Evolutionary conservation across 148 eudicot genomes (phyloP), one percentile per base, ranked within the genome.

Genomic region (Suaeda aralocaspica): DNA sequence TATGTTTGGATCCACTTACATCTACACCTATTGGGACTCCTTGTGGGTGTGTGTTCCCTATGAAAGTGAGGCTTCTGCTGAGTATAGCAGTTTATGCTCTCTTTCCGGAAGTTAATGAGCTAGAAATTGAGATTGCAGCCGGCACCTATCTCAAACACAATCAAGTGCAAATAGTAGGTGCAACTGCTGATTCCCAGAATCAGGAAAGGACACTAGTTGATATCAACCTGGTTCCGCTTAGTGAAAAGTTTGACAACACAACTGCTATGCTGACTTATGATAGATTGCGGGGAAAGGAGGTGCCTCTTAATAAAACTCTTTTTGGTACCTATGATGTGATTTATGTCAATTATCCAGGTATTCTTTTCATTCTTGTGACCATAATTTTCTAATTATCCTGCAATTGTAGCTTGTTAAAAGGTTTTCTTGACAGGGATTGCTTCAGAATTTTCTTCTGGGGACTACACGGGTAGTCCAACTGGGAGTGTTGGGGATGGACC

Each of bases 21-120:
- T 36, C 89, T 34, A 79, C 83, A 73, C 92, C 92, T 61, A 61
- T 87, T 75, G 86, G 84, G 65, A 82, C 99, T 48, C 93, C 88
- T 30, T 95, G 99, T 69, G 85, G 86, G 52, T 95, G 99, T 83
- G 96, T 95, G 39, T 67, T 86, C 50, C 97, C 97, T n/a, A 89
- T 95, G 96, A 89, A 78, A 89, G 82, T 95, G 71, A 85, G 82
- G 80, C 87, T 95, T 78, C 77, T 88, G 62, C 78, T 95, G 68
- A 79, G 82, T 78, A 80, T 86, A 24, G 81, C 92, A 51, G 85
- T 88, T 42, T 85, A 81, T 82, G 86, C 82, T 77, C 77, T 95
- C 59, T 95, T 91, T 77, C 84, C 89, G 3, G 87, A 81, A 63
- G 88, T 95, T 52, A 77, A 67, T 77, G 90, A 95, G 73, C 87